A percentile compares a stretch with the other conserved stretches of the same genome.
These are phyloP conservation scores for Puccinia novopanici DNA, from an alignment of 1,284 basidiomycete genomes.

Conservation along the genomic window DNA sequence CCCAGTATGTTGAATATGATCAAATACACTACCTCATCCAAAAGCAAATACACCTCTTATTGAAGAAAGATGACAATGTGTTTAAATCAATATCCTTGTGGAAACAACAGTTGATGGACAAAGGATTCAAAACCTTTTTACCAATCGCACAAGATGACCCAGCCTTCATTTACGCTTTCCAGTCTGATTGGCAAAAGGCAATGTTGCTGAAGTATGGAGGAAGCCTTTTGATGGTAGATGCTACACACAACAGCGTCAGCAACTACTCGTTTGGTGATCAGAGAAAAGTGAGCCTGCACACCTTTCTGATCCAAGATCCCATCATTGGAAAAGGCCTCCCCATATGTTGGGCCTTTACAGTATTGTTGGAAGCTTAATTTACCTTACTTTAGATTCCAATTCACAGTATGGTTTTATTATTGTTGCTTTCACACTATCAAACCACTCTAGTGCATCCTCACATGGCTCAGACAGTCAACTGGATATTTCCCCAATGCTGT, in stretches of 20 bases:
- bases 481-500: neutral
- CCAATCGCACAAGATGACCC: neutral
- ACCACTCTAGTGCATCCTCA: neutral
- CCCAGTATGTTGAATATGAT: neutral
- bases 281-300: neutral
- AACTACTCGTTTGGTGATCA: neutral
- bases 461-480: neutral
- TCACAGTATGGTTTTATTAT: too few relatives aligned
- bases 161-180: neutral
- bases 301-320: neutral
- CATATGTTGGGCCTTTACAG: slow-evolving; percentile 8
- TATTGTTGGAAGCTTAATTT: neutral
- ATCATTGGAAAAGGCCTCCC: neutral
- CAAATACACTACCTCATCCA: neutral
- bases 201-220: neutral
- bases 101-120: neutral
- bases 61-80: neutral
- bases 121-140: neutral
- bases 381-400: neutral
- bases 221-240: neutral
- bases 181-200: neutral
- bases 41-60: too few relatives aligned
- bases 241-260: neutral
- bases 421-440: neutral
- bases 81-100: neutral